These are phyloP conservation scores for Zanthoxylum bungeanum DNA, from an alignment of 345 rosid genomes.

Conservation along the genomic window DNA sequence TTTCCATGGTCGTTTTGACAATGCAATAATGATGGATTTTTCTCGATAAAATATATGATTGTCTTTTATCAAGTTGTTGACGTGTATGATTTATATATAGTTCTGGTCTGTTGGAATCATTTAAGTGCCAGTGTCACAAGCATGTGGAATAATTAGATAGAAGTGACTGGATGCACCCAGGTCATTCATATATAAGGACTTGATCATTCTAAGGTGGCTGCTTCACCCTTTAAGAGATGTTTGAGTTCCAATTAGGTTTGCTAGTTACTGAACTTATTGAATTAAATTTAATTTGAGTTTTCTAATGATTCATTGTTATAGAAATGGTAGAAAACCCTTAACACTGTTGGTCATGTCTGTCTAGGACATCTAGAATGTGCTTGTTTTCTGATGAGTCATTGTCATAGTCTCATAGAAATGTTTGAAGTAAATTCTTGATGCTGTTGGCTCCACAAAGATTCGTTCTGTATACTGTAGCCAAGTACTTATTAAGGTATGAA, in stretches of 20 bases:
- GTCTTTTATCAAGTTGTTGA: neutral
- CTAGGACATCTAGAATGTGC: neutral
- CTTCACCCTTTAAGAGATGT: neutral
- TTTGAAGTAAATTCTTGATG: neutral
- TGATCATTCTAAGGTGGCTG: neutral
- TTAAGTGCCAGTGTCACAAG: neutral
- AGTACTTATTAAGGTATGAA: neutral
- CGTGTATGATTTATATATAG: neutral
- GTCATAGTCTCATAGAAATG: neutral
- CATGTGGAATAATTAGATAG: conserved; percentile 1
- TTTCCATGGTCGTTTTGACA: neutral
- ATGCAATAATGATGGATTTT: neutral
- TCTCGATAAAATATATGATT: neutral
- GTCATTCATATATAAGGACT: neutral
- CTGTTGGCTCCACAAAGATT: neutral
- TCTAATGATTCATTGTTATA: neutral
- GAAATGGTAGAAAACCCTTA: no score
- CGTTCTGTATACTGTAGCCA: neutral
- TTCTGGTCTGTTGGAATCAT: neutral
- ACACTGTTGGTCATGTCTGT: neutral
- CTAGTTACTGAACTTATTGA: neutral
- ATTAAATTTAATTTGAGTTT: neutral
- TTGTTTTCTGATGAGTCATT: neutral
- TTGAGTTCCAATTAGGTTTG: conserved; percentile 1
- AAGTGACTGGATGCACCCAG: neutral